Evolutionary conservation across 345 rosid species (phyloP), one percentile per base, ranked within the genome.

Genomic region (Gossypium longicalyx): DNA sequence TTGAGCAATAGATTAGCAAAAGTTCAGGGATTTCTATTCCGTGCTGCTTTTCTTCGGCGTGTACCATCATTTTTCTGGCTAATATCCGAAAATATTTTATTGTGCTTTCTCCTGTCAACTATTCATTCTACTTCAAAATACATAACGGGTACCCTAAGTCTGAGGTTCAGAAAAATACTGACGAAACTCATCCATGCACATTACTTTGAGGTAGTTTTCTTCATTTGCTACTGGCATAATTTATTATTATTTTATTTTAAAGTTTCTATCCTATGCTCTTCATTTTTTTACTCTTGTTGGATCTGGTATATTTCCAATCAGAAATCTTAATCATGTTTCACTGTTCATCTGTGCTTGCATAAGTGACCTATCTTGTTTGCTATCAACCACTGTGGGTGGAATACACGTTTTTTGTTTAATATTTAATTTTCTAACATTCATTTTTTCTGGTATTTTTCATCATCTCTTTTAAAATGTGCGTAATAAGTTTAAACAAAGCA

Each of bases 1-100:
- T 81, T 91, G 88, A 90, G 94, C 91, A 93, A 95, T 80, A 87
- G 98, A 85, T 82, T 93, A 74, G 99, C 99, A 25, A 95, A 93
- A 90, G 97, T 95, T 67, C 99, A 95, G 81, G 99, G 99, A 77
- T 95, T 93, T 83, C 83, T 95, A 57, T 93, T 95, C 74, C 99
- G 95, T 57, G 97, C 99, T 67, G 98, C 99, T 70, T 95, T 95
- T 83, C 94, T 95, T 83, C 87, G 88, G 78, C 99, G 97, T 15
- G 88, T 91, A 4, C 99, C 99, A 47, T 80, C 88, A 76, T 95
- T 95, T 84, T 81, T 93, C 77, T 88, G 83, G 74, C 86, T 93
- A 74, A 95, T 95, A 79, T 84, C 97, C 10, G 99, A 95, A 83
- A 93, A 93, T 80, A 89, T 95, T 81, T 74, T 95, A 58, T 79